Base-by-base conservation (phyloP, 2,329 filamentous ascomycete species). In the Chlorencoelia australis region DNA sequence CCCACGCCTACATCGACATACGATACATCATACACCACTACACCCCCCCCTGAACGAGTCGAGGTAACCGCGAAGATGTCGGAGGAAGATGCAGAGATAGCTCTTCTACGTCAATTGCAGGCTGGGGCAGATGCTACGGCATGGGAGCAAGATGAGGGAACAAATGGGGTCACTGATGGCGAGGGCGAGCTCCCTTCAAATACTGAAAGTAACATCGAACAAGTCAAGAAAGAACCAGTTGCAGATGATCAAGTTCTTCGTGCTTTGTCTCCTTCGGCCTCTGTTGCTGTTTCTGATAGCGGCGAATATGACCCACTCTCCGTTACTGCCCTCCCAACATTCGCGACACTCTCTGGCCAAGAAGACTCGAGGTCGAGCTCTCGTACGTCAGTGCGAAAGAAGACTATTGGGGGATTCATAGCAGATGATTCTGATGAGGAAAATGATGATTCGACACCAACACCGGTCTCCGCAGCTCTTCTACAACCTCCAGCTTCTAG, bases 371-470 rank as follows among this genome's bases (percentile, higher is more conserved):
- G 54, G 41, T 50, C 55, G 19, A 55, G 53, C 31, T 58, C 54
- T 26, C 43, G 48, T 43, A 48, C 51, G 35, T 57, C 54, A 39
- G 45, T 42, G 33, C 47, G 51, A 21, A 55, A 52, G 35, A 56
- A 54, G 40, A 56, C 52, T 7, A 49, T 57, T 14, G 55, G 55
- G 34, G 56, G 53, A 21, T 58, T 58, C 29, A 46, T 58, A 36
- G 54, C 54, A 16, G 55, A 58, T 50, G 54, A 57, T 36, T 58
- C 55, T 30, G 55, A 58, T 44, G 55, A 58, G 34, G 54, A 57
- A 34, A 50, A 50, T 40, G 51, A 55, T 42, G 42, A 42, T 28
- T 44, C 50, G 34, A 47, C 49, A 30, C 32, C 51, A 40, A 33
- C 41, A 24, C 44, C 46, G 41, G 35, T 25, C 32, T 40, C 39